Conservation (phyloP, 371 early-diverging fungal species). For the Dichotomocladium elegans region DNA sequence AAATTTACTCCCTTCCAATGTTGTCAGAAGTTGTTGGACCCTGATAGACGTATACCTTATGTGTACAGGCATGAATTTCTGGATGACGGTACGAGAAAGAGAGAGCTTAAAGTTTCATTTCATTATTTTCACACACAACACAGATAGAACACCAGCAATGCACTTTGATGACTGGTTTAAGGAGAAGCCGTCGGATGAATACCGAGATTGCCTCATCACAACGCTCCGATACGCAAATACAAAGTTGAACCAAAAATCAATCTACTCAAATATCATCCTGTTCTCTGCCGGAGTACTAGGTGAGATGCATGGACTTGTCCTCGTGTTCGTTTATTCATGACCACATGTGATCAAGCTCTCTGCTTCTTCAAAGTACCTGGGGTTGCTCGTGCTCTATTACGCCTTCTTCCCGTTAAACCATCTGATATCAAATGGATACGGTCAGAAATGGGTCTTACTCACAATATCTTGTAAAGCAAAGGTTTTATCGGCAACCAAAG, state of each 20-base stretch:
- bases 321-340: not conserved
- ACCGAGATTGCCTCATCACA: slow-evolving; percentile 12
- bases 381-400: slow-evolving; percentile 40
- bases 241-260: slow-evolving; percentile 40
- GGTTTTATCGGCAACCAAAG: too few species aligned
- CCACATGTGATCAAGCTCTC: slow-evolving; percentile 35
- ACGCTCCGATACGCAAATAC: slow-evolving; percentile 40
- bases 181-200: slow-evolving; percentile 7
- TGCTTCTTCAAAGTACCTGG: slow-evolving; percentile 58
- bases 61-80: slow-evolving; percentile 9
- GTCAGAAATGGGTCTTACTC: slow-evolving; percentile 31
- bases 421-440: slow-evolving; percentile 32
- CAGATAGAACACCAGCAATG: too few species aligned
- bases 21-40: slow-evolving; percentile 4
- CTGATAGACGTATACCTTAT: slow-evolving; percentile 1
- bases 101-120: too few species aligned
- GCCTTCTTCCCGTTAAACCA: slow-evolving; percentile 33
- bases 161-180: too few species aligned
- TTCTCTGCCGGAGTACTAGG: slow-evolving; percentile 50
- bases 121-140: too few species aligned
- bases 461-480: too few species aligned
- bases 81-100: slow-evolving; percentile 5
- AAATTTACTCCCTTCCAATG: too few species aligned
- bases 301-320: not conserved
- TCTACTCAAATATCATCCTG: slow-evolving; percentile 47